Percentiles rank a stretch among this genome's conserved stretches.
Evolutionary conservation across 1,139 yeast species (phyloP).

Genomic region (Yamadazyma dushanensis): DNA sequence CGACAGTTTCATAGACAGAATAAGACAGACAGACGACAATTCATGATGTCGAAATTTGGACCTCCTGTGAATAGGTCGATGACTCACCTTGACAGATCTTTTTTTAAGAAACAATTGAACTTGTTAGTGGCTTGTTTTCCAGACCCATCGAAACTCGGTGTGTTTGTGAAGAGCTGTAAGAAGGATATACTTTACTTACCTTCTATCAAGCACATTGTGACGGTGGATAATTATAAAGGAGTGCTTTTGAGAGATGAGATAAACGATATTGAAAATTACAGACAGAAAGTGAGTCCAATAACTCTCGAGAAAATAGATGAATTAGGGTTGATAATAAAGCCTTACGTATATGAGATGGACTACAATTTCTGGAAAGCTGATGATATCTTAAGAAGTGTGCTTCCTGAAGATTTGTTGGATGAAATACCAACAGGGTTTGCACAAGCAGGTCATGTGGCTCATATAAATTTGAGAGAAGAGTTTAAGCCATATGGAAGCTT

Average conservation of each 20-base stretch:
- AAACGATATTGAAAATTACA: conserved; percentile 35
- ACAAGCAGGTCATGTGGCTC: conserved; percentile 95
- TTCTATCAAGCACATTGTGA: conserved; percentile 64
- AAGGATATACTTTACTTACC: conserved; percentile 62
- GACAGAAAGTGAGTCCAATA: conserved; percentile 36
- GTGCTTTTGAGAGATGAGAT: conserved; percentile 62
- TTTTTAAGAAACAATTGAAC: conserved; percentile 56
- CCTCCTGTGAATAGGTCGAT: conserved; percentile 75
- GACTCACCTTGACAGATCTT: conserved; percentile 62
- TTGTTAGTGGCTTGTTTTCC: conserved; percentile 69
- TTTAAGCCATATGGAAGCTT: conserved; percentile 78
- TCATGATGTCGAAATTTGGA: conserved; percentile 34
- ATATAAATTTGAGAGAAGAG: conserved; percentile 79
- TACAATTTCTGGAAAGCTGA: conserved; percentile 89
- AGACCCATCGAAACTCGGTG: conserved; percentile 61
- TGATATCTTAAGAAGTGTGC: conserved; percentile 71
- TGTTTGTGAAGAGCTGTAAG: conserved; percentile 52
- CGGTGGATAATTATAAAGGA: conserved; percentile 52
- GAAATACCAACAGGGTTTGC: conserved; percentile 92
- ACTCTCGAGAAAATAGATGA: conserved; percentile 49
- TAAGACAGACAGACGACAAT: conserved; percentile 28
- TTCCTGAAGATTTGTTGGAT: conserved; percentile 69
- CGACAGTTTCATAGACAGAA: conserved; percentile 19
- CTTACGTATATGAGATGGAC: conserved; percentile 58
- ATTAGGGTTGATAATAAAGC: conserved; percentile 46